Conservation (phyloP, 306 rosid species). For the Sesbania bispinosa region DNA sequence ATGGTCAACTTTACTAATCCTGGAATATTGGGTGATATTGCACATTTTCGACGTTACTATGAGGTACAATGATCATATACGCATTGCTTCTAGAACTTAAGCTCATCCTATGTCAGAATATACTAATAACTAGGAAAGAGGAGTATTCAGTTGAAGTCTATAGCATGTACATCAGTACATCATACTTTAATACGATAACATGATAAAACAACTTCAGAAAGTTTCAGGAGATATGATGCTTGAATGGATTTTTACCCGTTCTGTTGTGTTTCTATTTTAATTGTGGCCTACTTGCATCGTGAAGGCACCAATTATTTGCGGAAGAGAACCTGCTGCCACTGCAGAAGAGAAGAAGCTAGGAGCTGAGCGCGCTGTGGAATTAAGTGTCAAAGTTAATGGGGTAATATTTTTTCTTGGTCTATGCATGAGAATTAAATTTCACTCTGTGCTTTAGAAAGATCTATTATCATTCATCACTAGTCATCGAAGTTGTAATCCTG, state of each 20-base stretch:
- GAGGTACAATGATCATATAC: conserved; percentile 52
- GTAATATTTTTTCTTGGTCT: conserved; percentile 34
- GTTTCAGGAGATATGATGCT: conserved; percentile 20
- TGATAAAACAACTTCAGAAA: conserved; percentile 15
- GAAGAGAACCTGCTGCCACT: conserved; percentile 88
- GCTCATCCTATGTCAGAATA: conserved; percentile 12
- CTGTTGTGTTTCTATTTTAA: conserved; percentile 24
- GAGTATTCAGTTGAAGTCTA: conserved; percentile 11
- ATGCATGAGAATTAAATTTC: neutral
- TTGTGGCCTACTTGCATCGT: conserved; percentile 24
- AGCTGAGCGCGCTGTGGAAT: conserved; percentile 72
- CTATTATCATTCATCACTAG: conserved; percentile 20
- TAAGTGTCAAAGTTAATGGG: conserved; percentile 85
- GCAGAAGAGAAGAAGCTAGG: conserved; percentile 84
- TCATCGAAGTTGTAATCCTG: conserved; percentile 17
- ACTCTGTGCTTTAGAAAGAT: conserved; percentile 7
- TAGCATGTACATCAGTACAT: neutral
- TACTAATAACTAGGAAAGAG: neutral
- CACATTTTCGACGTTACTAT: conserved; percentile 78
- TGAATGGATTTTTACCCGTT: conserved; percentile 12
- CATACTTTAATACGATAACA: neutral
- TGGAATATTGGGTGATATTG: conserved; percentile 69
- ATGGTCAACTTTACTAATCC: conserved; percentile 97
- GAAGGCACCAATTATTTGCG: conserved; percentile 87
- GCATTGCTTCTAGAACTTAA: conserved; percentile 4